These are phyloP conservation scores for Amanita pseudoporphyria DNA, from an alignment of 768 basidiomycete genomes.

Conservation along the genomic window DNA sequence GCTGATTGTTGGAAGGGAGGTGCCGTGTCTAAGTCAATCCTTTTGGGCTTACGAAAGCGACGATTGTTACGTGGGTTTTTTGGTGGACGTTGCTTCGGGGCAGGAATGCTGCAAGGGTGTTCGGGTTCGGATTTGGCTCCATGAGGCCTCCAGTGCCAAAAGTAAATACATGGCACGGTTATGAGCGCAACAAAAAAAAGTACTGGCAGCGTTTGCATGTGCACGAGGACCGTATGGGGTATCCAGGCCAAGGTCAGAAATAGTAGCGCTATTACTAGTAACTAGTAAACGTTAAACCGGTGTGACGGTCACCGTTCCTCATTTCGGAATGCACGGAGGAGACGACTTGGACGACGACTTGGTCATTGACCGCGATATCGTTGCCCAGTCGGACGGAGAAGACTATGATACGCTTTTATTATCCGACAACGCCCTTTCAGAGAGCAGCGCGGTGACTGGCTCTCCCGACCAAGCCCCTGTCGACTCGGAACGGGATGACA, in stretches of 20 bases:
- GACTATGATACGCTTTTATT: slow-evolving; percentile 25
- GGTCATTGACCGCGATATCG: slow-evolving; percentile 49
- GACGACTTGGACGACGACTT: slow-evolving; percentile 86
- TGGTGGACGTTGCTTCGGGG: not conserved
- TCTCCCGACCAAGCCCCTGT: slow-evolving; percentile 9
- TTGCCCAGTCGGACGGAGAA: slow-evolving; percentile 58
- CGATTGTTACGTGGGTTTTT: not conserved
- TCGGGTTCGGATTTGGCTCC: not conserved
- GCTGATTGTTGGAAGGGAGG: slow-evolving; percentile 14
- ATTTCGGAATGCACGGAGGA: slow-evolving; percentile 33
- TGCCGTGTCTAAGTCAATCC: not conserved
- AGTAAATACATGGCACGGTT: not conserved
- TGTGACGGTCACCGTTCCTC: too few relatives aligned
- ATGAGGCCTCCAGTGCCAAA: not conserved
- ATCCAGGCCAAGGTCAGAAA: too few relatives aligned
- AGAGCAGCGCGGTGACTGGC: slow-evolving; percentile 14
- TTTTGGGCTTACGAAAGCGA: slow-evolving; percentile 1
- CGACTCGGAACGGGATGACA: slow-evolving; percentile 23
- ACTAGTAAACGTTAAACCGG: too few relatives aligned
- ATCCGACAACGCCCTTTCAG: slow-evolving; percentile 17
- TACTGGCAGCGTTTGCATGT: not conserved
- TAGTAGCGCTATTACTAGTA: too few relatives aligned
- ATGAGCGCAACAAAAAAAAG: not conserved
- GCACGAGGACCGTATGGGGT: too few relatives aligned
- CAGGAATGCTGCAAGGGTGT: too few relatives aligned